Base-by-base conservation (phyloP, 805 yeast species). In the Cyberlindnera euphorbiiphila region DNA sequence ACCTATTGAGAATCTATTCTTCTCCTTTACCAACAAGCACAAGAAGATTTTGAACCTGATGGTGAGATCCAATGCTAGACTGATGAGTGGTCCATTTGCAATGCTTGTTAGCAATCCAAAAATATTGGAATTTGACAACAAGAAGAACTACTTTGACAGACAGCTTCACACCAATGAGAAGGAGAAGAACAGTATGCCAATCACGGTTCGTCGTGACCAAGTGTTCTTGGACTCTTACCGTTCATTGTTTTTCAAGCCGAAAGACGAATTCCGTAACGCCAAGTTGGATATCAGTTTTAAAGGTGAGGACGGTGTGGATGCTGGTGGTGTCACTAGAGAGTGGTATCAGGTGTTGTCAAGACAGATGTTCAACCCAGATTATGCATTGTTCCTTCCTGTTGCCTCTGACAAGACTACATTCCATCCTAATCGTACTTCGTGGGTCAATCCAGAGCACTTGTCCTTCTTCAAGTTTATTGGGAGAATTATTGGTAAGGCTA, bases 281-380 rank as follows among this genome's bases (percentile, higher is more conserved):
- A 81, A 80, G 47, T 64, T 93, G 49, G 89, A 83, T 34, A 77
- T 93, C 28, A 72, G 73, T n/a, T 93, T 93, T 65, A 79, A 79
- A 45, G 96, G 95, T 2, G 99, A 93, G 60, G 83, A 83, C 37
- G 99, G 98, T 49, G 85, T 93, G 33, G 99, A 93, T 68, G 98
- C 96, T 4, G 99, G 99, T 49, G 99, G 99, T 27, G 81, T 93
- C 12, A 85, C 97, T 0, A 71, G 99, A 54, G 99, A 93, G 59
- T 93, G 98, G 98, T 89, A 82, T 54, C 97, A 89, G 57, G 95
- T 89, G 5, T 62, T 93, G 32, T 80, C 96, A 0, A 71, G 96
- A 45, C 97, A 91, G 58, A 89, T 93, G 86, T 87, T 93, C 64
- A 88, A 91, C 57, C 94, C 98, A 0, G 95, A 87, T 53, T 88